Percentiles rank a stretch among this genome's conserved stretches.
Conservation (phyloP, 2,329 filamentous ascomycete species). For the Didymella exigua region DNA sequence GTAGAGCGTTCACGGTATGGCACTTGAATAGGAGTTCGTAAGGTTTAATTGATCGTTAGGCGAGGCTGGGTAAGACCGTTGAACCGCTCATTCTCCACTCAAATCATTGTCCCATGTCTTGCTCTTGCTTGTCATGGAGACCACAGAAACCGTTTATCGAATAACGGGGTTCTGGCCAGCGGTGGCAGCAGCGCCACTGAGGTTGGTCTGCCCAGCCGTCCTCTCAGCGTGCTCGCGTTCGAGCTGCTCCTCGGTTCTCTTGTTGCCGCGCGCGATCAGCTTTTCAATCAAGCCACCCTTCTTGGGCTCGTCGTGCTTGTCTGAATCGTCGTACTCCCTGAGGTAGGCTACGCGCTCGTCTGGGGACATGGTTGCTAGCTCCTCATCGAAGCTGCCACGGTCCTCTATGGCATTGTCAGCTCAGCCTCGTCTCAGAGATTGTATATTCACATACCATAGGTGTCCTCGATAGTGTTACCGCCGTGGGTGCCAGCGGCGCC, state of each 20-base stretch:
- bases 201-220: constrained; percentile 20
- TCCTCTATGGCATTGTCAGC: constrained; percentile 28
- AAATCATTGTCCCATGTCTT: background rate
- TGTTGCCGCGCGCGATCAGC: constrained; percentile 44
- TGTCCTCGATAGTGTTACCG: constrained; percentile 12
- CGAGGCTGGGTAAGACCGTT: background rate
- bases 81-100: constrained; percentile 4
- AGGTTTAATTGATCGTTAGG: constrained; percentile 7
- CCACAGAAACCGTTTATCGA: constrained; percentile 1
- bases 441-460: constrained; percentile 5
- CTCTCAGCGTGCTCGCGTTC: constrained; percentile 32
- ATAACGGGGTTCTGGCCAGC: constrained; percentile 19
- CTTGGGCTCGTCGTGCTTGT: constrained; percentile 39
- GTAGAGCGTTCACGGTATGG: constrained; percentile 3
- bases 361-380: constrained; percentile 41
- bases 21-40: background rate
- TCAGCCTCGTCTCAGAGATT: background rate
- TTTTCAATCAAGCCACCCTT: constrained; percentile 42
- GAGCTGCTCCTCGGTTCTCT: constrained; percentile 44
- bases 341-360: constrained; percentile 44
- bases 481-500: constrained; percentile 19
- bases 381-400: constrained; percentile 41
- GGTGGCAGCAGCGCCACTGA: constrained; percentile 6
- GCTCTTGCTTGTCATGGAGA: constrained; percentile 11
- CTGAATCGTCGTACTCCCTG: constrained; percentile 45